These are phyloP conservation scores for Fistulinella staudtii DNA, from an alignment of 1,284 basidiomycete genomes.

Conservation along the genomic window DNA sequence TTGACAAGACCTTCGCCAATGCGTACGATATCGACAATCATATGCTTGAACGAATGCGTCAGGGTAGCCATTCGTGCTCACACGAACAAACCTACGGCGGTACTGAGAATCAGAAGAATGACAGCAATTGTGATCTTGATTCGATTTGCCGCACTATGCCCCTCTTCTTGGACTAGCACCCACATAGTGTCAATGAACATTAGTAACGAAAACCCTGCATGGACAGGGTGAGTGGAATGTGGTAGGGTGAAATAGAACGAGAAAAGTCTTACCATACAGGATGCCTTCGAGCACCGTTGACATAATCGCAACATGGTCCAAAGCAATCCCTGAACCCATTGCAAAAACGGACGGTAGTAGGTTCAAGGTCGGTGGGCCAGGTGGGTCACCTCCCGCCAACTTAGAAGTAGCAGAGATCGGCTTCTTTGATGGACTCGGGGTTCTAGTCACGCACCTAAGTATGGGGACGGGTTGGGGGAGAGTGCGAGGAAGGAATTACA, in stretches of 20 bases:
- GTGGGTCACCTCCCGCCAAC: no score
- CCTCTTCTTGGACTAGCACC: constrained; percentile 1
- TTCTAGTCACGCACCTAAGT: no score
- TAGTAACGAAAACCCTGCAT: constrained; percentile 14
- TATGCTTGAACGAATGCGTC: constrained; percentile 13
- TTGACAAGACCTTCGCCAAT: constrained; percentile 21
- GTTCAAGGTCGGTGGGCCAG: no score
- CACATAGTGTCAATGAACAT: constrained; percentile 15
- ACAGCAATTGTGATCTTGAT: constrained; percentile 2
- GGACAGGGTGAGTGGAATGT: neutral
- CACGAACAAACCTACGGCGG: constrained; percentile 5
- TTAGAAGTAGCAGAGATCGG: no score
- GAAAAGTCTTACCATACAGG: constrained; percentile 12
- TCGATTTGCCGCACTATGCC: neutral
- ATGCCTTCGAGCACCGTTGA: constrained; percentile 10
- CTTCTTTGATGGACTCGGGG: no score
- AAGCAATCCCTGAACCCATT: constrained; percentile 11
- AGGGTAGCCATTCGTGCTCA: neutral
- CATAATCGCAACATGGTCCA: constrained; percentile 8
- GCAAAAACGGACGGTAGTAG: neutral
- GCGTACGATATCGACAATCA: constrained; percentile 21
- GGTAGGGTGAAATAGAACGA: neutral
- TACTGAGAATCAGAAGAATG: constrained; percentile 10
- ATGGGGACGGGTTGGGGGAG: no score
- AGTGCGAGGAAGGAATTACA: no score